A percentile compares a stretch with the other conserved stretches of the same genome.
Evolutionary conservation across 129 eudicot species (phyloP).

Genomic region (Centrapalus pauciflorus): DNA sequence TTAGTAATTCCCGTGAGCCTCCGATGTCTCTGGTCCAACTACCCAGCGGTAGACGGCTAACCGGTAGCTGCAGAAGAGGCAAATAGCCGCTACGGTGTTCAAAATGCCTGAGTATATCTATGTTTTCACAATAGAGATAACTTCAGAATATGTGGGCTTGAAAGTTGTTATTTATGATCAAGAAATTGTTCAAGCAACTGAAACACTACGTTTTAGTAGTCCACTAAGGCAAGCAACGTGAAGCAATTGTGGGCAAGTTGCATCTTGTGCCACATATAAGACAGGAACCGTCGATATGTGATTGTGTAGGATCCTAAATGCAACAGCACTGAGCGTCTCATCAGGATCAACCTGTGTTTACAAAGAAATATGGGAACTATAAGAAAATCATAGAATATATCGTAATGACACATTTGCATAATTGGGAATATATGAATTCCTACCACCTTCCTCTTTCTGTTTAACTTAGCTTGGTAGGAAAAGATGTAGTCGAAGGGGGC

Average conservation of each 20-base stretch:
- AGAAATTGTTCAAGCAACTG: not conserved
- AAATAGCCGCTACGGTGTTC: constrained; percentile 35
- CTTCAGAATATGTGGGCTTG: not conserved
- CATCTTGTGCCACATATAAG: constrained; percentile 28
- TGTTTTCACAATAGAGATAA: constrained; percentile 12
- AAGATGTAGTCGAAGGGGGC: too few relatives aligned
- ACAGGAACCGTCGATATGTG: constrained; percentile 55
- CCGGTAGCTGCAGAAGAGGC: constrained; percentile 43
- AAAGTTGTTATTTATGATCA: not conserved
- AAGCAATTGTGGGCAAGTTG: constrained; percentile 39
- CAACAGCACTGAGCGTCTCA: constrained; percentile 43
- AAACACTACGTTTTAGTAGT: constrained; percentile 41
- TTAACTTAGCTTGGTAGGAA: not conserved
- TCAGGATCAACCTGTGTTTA: constrained; percentile 53
- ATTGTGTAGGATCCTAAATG: constrained; percentile 38
- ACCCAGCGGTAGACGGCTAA: constrained; percentile 40
- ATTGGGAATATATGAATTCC: not conserved
- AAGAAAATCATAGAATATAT: not conserved
- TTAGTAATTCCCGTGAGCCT: constrained; percentile 30
- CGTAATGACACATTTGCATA: not conserved
- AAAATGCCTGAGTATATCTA: constrained; percentile 52
- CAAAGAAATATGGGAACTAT: not conserved
- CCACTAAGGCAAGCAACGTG: constrained; percentile 57
- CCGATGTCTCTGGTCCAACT: constrained; percentile 40
- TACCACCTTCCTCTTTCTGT: not conserved